Evolutionary conservation across 2,329 filamentous ascomycete species (phyloP).

Genomic region (Penicillium sp.): DNA sequence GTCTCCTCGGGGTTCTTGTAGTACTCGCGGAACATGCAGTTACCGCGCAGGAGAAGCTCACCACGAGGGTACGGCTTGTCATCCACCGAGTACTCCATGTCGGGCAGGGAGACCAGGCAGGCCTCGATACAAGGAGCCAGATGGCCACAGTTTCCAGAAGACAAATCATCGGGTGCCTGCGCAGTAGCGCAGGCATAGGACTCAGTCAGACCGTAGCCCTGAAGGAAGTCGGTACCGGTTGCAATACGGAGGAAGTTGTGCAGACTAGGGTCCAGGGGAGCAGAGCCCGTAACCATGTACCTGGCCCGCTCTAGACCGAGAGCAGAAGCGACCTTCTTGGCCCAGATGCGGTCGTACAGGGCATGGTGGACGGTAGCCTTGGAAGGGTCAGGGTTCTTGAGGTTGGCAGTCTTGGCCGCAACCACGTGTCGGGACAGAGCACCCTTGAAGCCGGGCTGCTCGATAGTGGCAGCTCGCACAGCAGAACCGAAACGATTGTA

Average conservation of each 20-base stretch:
- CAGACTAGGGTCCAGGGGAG: constrained; percentile 80
- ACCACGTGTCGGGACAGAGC: constrained; percentile 75
- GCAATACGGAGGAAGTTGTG: constrained; percentile 84
- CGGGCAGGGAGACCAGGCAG: constrained; percentile 80
- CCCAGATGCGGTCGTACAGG: constrained; percentile 68
- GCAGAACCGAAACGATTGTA: constrained; percentile 86
- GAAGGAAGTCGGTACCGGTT: constrained; percentile 70
- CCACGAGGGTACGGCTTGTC: constrained; percentile 88
- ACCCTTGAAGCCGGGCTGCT: constrained; percentile 74
- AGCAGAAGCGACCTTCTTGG: constrained; percentile 75
- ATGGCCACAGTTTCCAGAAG: constrained; percentile 74
- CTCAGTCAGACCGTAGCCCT: constrained; percentile 93
- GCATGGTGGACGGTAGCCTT: constrained; percentile 61
- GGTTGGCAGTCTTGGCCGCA: constrained; percentile 69
- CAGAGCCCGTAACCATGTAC: constrained; percentile 79
- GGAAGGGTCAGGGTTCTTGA: constrained; percentile 62
- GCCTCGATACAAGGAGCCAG: constrained; percentile 64
- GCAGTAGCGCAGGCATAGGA: constrained; percentile 72
- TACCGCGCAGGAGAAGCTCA: constrained; percentile 77
- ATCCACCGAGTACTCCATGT: constrained; percentile 84
- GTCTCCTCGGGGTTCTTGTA: constrained; percentile 89
- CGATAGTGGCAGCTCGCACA: constrained; percentile 71
- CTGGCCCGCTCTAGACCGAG: constrained; percentile 70
- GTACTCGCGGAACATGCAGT: constrained; percentile 78
- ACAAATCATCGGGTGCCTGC: constrained; percentile 67